Base-by-base conservation (phyloP, 768 basidiomycete species). In the Suillus plorans region DNA sequence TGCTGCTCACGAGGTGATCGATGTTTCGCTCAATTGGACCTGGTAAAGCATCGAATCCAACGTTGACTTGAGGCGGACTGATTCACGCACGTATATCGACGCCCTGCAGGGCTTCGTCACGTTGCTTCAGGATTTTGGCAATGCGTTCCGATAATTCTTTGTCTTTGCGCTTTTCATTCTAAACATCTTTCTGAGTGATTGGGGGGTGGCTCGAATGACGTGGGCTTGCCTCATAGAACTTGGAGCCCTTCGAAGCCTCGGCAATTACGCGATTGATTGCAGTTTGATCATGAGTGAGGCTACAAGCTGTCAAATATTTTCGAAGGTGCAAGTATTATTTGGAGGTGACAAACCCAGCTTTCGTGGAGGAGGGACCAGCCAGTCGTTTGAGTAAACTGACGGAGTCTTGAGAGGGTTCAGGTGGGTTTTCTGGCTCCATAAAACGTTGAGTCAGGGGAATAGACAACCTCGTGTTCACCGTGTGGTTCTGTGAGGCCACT, bases 131-230 rank as follows among this genome's bases (percentile, higher is more conserved):
- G 42, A 95, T 86, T 70, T 81, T 86, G 57, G 83, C 77, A 62
- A 98, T 94, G 68, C 89, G 85, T 64, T 86, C 84, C 0, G 90
- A 94, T 55, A 97, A 77, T 60, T 93, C 91, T 68, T 88, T 89
- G 75, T 98, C 94, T 72, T 92, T 95, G 71, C 86, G 85, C 75
- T 93, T 94, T 80, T 97, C 95, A 68, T 96, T 95, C 87, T 93
- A 69, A 66, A 64, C 62, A 42, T 67, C 41, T 63, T 66, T 34
- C 63, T 42, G 18, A 44, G 49, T 61, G 45, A 41, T 60, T 42
- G 58, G 22, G 42, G n/a, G 36, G 16, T 53, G 57, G 58, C 62
- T 39, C 18, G 18, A 25, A n/a, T 31, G 45, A n/a, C 34, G 45
- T 56, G 60, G 39, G 67, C 81, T 71, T 73, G 86, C 90, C 80